Conservation (phyloP, 805 yeast species). For the Metschnikowia similis region DNA sequence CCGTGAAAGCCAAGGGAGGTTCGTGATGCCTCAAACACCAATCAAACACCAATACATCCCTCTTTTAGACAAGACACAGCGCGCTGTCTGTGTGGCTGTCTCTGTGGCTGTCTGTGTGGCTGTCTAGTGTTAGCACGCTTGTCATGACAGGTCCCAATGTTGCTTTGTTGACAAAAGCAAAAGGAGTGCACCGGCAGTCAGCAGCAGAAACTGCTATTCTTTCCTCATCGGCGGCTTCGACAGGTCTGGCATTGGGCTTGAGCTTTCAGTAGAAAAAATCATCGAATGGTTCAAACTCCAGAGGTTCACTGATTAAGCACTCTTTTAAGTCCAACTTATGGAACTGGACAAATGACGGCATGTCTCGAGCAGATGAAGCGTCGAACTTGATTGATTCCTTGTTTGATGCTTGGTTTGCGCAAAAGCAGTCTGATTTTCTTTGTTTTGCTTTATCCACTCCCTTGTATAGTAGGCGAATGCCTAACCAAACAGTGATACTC, state of each 20-base stretch:
- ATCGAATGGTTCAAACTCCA: constrained; percentile 66
- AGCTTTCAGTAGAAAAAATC: constrained; percentile 83
- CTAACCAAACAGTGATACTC: constrained; percentile 82
- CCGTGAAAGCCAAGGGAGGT: too few relatives aligned
- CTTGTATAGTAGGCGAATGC: constrained; percentile 77
- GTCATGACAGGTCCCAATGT: too few relatives aligned
- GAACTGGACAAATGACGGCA: constrained; percentile 73
- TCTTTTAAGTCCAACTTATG: constrained; percentile 76
- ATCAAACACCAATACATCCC: too few relatives aligned
- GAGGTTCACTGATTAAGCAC: constrained; percentile 47
- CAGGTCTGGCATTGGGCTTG: constrained; percentile 63
- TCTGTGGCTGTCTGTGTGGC: too few relatives aligned
- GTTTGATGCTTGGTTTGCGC: constrained; percentile 64
- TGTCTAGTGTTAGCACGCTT: too few relatives aligned
- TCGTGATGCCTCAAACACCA: too few relatives aligned
- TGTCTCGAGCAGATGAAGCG: constrained; percentile 60
- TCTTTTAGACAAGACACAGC: too few relatives aligned
- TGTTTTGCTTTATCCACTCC: constrained; percentile 60
- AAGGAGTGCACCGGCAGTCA: constrained; percentile 79
- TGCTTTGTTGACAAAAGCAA: constrained; percentile 54
- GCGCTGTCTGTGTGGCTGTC: too few relatives aligned
- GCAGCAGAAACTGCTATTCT: constrained; percentile 71
- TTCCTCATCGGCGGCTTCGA: constrained; percentile 53
- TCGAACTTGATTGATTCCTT: constrained; percentile 87
- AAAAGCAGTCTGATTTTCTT: constrained; percentile 58